Evolutionary conservation across 208 protist species (phyloP).

Genomic region (Kentomonas sorsogonicus): DNA sequence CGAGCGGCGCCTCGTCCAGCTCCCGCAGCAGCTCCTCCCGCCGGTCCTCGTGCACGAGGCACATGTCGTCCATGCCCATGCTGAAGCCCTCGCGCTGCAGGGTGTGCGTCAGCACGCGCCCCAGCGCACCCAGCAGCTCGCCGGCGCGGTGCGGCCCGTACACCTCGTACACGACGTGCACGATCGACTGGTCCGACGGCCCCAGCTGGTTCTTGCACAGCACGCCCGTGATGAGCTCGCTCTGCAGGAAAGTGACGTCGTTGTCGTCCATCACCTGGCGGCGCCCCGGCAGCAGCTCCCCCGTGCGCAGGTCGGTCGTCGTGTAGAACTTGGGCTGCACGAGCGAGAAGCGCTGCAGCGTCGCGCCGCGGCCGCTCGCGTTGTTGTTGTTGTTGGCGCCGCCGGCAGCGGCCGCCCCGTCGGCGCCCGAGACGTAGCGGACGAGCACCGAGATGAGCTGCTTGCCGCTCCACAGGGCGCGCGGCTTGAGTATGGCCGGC

Average conservation of each 20-base stretch:
- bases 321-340: constrained; percentile 74
- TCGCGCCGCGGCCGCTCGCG: constrained; percentile 41
- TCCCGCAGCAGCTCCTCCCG: constrained; percentile 64
- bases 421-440: constrained; percentile 50
- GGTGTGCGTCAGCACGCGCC: constrained; percentile 93
- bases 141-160: constrained; percentile 95
- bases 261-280: constrained; percentile 62
- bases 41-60: constrained; percentile 79
- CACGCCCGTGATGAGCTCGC: constrained; percentile 95
- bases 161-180: constrained; percentile 96
- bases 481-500: constrained; percentile 95
- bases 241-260: constrained; percentile 87
- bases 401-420: background rate
- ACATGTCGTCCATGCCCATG: constrained; percentile 98
- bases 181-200: constrained; percentile 75
- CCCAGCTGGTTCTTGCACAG: constrained; percentile 97
- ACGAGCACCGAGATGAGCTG: constrained; percentile 94
- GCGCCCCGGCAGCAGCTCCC: constrained; percentile 23
- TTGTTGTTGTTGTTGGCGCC: constrained; percentile 1
- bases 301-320: constrained; percentile 21
- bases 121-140: constrained; percentile 92
- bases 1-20: constrained; percentile 72
- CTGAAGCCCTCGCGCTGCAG: constrained; percentile 97
- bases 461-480: constrained; percentile 96
- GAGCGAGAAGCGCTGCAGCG: constrained; percentile 82